Evolutionary conservation across 2,329 filamentous ascomycete genomes (phyloP).

Genomic region (Hymenoscyphus salicellus): DNA sequence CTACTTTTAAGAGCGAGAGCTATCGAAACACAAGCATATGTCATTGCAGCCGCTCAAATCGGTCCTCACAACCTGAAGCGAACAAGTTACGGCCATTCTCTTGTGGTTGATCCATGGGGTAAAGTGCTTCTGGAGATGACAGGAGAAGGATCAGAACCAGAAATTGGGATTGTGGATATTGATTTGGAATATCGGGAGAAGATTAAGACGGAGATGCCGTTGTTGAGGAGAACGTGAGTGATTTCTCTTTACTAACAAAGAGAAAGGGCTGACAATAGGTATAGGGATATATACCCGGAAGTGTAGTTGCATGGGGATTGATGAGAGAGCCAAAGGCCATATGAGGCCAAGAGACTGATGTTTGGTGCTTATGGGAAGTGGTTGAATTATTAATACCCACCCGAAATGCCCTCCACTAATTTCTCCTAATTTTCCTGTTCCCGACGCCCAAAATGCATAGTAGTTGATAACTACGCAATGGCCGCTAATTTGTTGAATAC

Average conservation of each 20-base stretch:
- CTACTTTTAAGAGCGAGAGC: slow-evolving; percentile 73
- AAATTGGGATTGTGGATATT: slow-evolving; percentile 51
- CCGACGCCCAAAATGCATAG: slow-evolving; percentile 28
- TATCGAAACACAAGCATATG: slow-evolving; percentile 84
- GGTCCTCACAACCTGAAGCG: slow-evolving; percentile 72
- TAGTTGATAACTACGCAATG: slow-evolving; percentile 33
- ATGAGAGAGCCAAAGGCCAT: background rate
- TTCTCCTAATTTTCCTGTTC: slow-evolving; percentile 10
- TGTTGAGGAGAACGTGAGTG: slow-evolving; percentile 47
- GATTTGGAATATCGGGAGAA: slow-evolving; percentile 51
- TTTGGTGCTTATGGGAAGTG: slow-evolving; percentile 13
- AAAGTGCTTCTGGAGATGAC: slow-evolving; percentile 64
- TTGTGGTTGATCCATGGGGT: slow-evolving; percentile 88
- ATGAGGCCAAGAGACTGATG: background rate
- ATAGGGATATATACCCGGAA: slow-evolving; percentile 28
- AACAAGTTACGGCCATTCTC: slow-evolving; percentile 78
- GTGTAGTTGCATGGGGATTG: slow-evolving; percentile 2
- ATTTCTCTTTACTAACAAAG: background rate
- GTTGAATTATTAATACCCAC: slow-evolving; percentile 1
- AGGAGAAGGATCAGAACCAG: slow-evolving; percentile 45
- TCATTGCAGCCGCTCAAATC: slow-evolving; percentile 80
- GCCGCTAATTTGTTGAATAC: slow-evolving; percentile 29
- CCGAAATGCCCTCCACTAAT: slow-evolving; percentile 1
- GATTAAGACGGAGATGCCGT: slow-evolving; percentile 54
- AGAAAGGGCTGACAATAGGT: slow-evolving; percentile 2